These are phyloP conservation scores for Sporobolomyces phaffii DNA, from an alignment of 768 basidiomycete species.

Conservation along the genomic window DNA sequence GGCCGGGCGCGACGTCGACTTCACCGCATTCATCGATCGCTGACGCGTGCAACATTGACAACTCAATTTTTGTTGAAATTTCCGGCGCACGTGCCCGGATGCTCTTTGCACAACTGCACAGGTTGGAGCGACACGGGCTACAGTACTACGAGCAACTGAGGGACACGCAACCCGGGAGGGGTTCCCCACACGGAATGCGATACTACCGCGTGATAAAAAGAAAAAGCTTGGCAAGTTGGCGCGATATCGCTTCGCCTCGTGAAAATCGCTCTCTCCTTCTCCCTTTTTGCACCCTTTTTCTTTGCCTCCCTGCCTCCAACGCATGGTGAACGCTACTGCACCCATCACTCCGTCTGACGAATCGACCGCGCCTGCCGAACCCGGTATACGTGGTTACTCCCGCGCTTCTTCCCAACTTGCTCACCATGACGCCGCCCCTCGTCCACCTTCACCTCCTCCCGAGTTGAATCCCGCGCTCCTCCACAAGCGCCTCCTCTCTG, in stretches of 20 bases:
- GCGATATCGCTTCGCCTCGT: background rate
- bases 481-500: constrained; percentile 6
- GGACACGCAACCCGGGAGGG: too few relatives aligned
- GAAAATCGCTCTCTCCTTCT: background rate
- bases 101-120: too few relatives aligned
- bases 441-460: background rate
- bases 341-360: background rate
- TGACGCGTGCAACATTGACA: too few relatives aligned
- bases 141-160: too few relatives aligned
- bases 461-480: constrained; percentile 7
- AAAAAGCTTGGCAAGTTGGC: background rate
- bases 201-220: background rate
- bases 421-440: background rate
- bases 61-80: too few relatives aligned
- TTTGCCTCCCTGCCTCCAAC: background rate
- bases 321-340: constrained; percentile 11
- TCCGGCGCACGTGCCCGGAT: too few relatives aligned
- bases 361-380: background rate
- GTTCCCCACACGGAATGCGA: too few relatives aligned
- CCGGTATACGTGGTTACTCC: constrained; percentile 20
- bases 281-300: background rate
- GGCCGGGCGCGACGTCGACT: too few relatives aligned
- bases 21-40: too few relatives aligned
- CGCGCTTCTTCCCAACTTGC: background rate
- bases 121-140: too few relatives aligned